Evolutionary conservation across 306 rosid species (phyloP).

Genomic region (Cucurbita maxima): DNA sequence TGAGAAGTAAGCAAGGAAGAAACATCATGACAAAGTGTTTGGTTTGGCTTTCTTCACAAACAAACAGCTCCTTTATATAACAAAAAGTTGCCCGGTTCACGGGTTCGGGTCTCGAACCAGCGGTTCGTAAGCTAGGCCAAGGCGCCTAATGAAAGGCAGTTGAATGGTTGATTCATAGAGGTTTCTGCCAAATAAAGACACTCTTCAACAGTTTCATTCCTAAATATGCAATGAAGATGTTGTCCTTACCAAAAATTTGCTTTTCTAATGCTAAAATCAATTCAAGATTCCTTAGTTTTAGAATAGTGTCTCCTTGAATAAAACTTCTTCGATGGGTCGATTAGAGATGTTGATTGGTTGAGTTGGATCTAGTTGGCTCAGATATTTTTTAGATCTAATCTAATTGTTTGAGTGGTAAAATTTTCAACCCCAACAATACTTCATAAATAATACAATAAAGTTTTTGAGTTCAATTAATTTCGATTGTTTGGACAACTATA

Average conservation of each 20-base stretch:
- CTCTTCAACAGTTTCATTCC: not conserved
- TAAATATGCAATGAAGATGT: not conserved
- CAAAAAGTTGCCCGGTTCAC: not conserved
- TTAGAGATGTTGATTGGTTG: too few species aligned
- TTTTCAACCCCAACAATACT: too few species aligned
- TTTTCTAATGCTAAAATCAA: not conserved
- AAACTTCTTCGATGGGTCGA: too few species aligned
- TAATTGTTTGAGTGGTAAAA: too few species aligned
- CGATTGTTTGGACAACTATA: too few species aligned
- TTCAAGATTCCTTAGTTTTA: not conserved
- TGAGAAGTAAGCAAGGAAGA: not conserved
- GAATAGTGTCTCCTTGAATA: not conserved
- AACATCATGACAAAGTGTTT: not conserved
- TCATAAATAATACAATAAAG: too few species aligned
- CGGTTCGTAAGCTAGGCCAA: too few species aligned
- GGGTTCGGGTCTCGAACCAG: too few species aligned
- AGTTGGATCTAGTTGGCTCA: too few species aligned
- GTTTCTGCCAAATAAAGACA: not conserved
- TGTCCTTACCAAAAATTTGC: not conserved
- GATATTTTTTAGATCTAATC: too few species aligned
- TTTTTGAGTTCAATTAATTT: too few species aligned
- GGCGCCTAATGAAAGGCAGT: too few species aligned
- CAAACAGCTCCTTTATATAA: conserved; percentile 1
- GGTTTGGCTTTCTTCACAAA: not conserved
- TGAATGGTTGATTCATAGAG: not conserved